Base-by-base conservation (phyloP, 306 rosid species). In the Lathyrus sativus region DNA sequence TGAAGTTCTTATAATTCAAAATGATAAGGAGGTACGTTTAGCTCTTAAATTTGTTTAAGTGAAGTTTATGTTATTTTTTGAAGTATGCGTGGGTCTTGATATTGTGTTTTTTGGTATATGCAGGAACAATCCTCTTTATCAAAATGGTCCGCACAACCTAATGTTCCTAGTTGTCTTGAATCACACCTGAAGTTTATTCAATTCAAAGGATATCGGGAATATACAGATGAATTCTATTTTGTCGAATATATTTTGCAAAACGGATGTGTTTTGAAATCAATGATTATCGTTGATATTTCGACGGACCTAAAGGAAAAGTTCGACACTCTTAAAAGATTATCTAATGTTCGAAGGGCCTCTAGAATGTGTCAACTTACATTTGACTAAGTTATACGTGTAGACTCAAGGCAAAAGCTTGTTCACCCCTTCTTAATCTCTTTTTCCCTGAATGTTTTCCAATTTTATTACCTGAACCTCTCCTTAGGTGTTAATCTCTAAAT, bases 161-260 rank as follows among this genome's bases (percentile, higher is more conserved):
- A 3, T 54, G 64, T 9, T 55, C 74, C 50, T 44, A 44, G 18
- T 44, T 44, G 50, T 13, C 50, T 68, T 5, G 53, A 2, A 39
- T 53, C 73, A 37, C n/a, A 51, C 7, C 12, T 51, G 6, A 19
- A 1, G 28, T 4, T 5, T 15, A 5, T 68, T 24, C 29, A 56
- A 8, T 26, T 56, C 10, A 9, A 6, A 15, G 54, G 54, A n/a
- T 44, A 44, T 44, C 9, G 9, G 22, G 74, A 65, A 43, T 9
- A 0, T 54, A 8, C 6, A 39, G 74, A 70, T 26, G 56, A 55
- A 28, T 11, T 56, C 2, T n/a, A 10, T 29, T 41, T 56, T 70
- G 13, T 4, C 3, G 56, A 11, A 7, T 43, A 70, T 56, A 4
- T 42, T 70, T 6, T 57, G 24, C 43, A 2, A 28, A 7, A 18